phyloP scores from a whole-genome alignment of 2,329 filamentous ascomycete species.

The Hymenoscyphus fraxineus region DNA sequence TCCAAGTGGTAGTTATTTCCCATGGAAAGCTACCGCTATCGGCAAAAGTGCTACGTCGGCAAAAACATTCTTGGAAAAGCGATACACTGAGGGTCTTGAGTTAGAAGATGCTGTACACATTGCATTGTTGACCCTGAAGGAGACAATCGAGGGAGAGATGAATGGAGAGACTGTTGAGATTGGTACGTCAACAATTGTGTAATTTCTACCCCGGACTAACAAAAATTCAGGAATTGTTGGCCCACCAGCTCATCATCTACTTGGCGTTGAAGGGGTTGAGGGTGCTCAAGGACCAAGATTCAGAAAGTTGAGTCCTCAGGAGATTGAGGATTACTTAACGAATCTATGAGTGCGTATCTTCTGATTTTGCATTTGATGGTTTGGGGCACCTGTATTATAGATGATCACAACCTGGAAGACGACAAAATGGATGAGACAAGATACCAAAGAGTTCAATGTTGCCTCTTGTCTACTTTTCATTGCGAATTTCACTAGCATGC shows the following conservation, averaged over 20 bases:
- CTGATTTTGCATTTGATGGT: conserved; percentile 21
- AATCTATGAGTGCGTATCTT: conserved; percentile 63
- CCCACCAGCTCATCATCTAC: conserved; percentile 84
- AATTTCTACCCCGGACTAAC: conserved; percentile 22
- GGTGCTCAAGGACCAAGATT: conserved; percentile 82
- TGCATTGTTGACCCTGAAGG: conserved; percentile 92
- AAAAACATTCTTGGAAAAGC: conserved; percentile 98
- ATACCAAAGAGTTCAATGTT: conserved; percentile 23
- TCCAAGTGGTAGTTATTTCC: conserved; percentile 97
- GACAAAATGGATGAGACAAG: conserved; percentile 31
- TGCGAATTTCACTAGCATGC: neutral
- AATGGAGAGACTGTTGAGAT: conserved; percentile 98
- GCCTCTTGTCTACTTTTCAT: neutral
- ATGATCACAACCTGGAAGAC: conserved; percentile 32
- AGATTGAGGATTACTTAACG: conserved; percentile 99
- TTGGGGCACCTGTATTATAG: conserved; percentile 37
- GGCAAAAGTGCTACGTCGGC: conserved; percentile 97
- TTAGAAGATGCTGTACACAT: conserved; percentile 98
- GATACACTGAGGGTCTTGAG: conserved; percentile 95
- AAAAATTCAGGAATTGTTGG: conserved; percentile 76
- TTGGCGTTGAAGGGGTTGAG: conserved; percentile 87
- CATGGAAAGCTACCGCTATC: conserved; percentile 98
- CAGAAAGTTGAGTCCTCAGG: conserved; percentile 91
- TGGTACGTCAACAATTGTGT: conserved; percentile 53
- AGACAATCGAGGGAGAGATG: conserved; percentile 99